Percentiles rank a stretch among this genome's conserved stretches.
Conservation (phyloP, 1,284 basidiomycete genomes). For the Microbotryomycetes sp. region DNA sequence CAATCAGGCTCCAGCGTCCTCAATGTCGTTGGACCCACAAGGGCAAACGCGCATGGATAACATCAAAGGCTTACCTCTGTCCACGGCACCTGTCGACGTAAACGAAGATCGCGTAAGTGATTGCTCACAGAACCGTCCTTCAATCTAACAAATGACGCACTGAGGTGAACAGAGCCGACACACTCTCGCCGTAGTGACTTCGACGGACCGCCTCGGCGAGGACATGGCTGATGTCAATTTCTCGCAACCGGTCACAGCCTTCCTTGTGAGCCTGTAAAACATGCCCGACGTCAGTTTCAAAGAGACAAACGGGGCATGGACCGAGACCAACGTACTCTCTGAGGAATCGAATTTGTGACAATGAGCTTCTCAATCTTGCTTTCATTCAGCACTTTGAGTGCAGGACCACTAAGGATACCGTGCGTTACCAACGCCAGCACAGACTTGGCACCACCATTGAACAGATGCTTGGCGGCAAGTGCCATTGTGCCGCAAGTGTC, state of each 20-base stretch:
- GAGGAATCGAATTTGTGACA: conserved; percentile 97
- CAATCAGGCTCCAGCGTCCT: too few relatives aligned
- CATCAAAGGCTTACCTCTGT: not conserved
- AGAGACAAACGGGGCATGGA: too few relatives aligned
- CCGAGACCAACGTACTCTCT: conserved; percentile 44
- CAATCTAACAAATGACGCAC: not conserved
- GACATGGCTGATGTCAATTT: conserved; percentile 90
- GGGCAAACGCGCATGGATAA: too few relatives aligned
- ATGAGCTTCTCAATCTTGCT: conserved; percentile 80
- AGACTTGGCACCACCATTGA: conserved; percentile 80
- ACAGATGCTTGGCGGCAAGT: conserved; percentile 79
- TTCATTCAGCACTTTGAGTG: conserved; percentile 39
- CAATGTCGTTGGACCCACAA: too few relatives aligned
- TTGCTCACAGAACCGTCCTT: not conserved
- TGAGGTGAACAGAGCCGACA: conserved; percentile 8
- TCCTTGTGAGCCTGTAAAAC: conserved; percentile 57
- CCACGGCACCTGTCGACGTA: not conserved
- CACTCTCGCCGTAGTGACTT: conserved; percentile 48
- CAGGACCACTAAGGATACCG: conserved; percentile 84
- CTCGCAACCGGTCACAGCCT: conserved; percentile 80
- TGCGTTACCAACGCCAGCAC: conserved; percentile 95
- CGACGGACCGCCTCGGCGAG: conserved; percentile 94
- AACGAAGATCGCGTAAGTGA: not conserved
- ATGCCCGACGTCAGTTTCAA: not conserved
- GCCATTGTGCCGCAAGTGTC: conserved; percentile 98